These are phyloP conservation scores for Ajuga chamaepitys DNA, from an alignment of 257 asterid genomes.

Conservation along the genomic window DNA sequence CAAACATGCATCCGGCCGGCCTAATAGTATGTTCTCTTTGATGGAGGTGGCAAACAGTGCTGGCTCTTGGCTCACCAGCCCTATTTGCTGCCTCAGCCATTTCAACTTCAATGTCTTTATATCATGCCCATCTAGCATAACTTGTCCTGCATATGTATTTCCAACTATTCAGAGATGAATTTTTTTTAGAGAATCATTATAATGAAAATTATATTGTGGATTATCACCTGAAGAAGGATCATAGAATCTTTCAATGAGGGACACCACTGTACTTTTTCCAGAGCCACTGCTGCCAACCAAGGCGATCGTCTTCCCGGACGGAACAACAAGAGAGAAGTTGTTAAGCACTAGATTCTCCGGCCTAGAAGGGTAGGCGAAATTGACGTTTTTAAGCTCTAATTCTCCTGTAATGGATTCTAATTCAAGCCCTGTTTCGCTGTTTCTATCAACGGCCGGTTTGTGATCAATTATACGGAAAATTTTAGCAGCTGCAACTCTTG, in stretches of 20 bases:
- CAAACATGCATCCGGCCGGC: slow-evolving; percentile 59
- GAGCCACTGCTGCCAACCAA: slow-evolving; percentile 93
- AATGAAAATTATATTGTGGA: background rate
- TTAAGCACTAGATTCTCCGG: slow-evolving; percentile 56
- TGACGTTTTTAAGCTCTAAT: slow-evolving; percentile 61
- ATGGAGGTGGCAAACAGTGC: slow-evolving; percentile 82
- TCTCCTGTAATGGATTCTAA: slow-evolving; percentile 64
- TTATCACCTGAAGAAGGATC: slow-evolving; percentile 75
- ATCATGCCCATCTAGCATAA: slow-evolving; percentile 68
- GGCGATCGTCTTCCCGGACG: slow-evolving; percentile 83
- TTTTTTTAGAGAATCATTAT: background rate
- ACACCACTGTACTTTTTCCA: slow-evolving; percentile 86
- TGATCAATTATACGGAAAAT: slow-evolving; percentile 73
- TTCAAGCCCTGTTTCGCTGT: slow-evolving; percentile 51
- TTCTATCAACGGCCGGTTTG: slow-evolving; percentile 53
- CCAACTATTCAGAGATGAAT: slow-evolving; percentile 20
- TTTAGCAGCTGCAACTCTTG: slow-evolving; percentile 88
- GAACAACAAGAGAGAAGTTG: slow-evolving; percentile 53
- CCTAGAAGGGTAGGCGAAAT: slow-evolving; percentile 74
- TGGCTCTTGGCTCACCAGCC: slow-evolving; percentile 92
- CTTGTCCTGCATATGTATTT: slow-evolving; percentile 47
- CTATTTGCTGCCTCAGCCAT: slow-evolving; percentile 84
- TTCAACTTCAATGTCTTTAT: slow-evolving; percentile 57
- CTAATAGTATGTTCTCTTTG: slow-evolving; percentile 74
- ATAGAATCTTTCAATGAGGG: slow-evolving; percentile 86